Evolutionary conservation across 1,139 yeast genomes (phyloP).

Genomic region (Kluyveromyces sp.): DNA sequence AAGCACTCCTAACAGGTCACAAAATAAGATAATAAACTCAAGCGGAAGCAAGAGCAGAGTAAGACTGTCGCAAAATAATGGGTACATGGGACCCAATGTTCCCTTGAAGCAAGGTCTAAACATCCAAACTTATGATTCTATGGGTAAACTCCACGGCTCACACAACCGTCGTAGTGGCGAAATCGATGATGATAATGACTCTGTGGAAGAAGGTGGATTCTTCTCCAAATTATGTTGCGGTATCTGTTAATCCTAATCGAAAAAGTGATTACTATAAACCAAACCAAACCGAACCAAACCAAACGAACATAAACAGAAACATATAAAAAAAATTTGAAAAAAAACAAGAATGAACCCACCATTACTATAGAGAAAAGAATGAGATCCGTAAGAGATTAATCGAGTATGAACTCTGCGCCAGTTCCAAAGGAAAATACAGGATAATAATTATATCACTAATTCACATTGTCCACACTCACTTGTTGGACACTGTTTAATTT

Average conservation of each 20-base stretch:
- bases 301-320: no score
- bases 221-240: conserved; percentile 11
- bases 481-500: no score
- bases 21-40: conserved; percentile 5
- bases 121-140: conserved; percentile 15
- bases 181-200: conserved; percentile 9
- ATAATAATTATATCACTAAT: no score
- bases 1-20: conserved; percentile 10
- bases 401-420: no score
- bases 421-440: no score
- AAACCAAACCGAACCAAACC: background rate
- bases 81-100: conserved; percentile 6
- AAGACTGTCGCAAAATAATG: conserved; percentile 6
- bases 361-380: no score
- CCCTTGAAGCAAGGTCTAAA: conserved; percentile 8
- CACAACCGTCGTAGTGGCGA: conserved; percentile 1
- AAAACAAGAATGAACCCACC: no score
- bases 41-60: conserved; percentile 7
- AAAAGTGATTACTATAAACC: background rate
- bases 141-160: conserved; percentile 13
- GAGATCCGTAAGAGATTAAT: no score
- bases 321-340: no score
- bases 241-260: conserved; percentile 5
- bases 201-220: conserved; percentile 10
- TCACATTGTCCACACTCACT: no score